Base-by-base conservation (phyloP, 306 rosid genomes). In the Quercus variabilis region DNA sequence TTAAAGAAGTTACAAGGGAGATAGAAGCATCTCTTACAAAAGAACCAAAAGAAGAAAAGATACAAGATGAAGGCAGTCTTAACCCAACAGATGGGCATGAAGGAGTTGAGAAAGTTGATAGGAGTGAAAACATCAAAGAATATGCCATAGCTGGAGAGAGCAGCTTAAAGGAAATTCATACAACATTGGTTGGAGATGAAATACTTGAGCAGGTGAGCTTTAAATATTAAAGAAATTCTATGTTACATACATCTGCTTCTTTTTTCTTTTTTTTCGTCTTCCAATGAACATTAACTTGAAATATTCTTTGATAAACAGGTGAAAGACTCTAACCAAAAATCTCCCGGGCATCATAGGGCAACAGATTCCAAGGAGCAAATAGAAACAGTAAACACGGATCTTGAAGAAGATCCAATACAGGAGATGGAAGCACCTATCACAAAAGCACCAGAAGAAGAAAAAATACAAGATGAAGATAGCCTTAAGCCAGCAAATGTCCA, bases 381-480 rank as follows among this genome's bases (percentile, higher is more conserved):
- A 51, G 25, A 65, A 52, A 15, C 52, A 10, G 23, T 30, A 58
- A 67, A 60, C 33, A 19, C 9, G n/a, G 64, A 64, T 49, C 6
- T 13, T 26, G 73, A 65, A 10, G 33, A 62, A 54, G 55, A 51
- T 62, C 63, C 67, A 41, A 65, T 19, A 51, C 31, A 3, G 64
- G 74, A 51, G 63, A 46, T 28, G 20, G 14, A 62, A 12, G 35
- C 23, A 21, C 67, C 67, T 52, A 20, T 73, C 33, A 52, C 19
- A 49, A 46, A 62, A 51, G 65, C 55, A 73, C 38, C 64, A 21
- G 55, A 78, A 73, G 58, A 72, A 73, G 78, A 49, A 49, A 13
- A 49, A 14, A 49, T 49, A 12, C 54, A 49, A 49, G 54, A 49
- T 49, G 17, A 49, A 13, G 54, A 49, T 12, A 12, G 54, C 54